Evolutionary conservation across 805 yeast species (phyloP), one percentile per base, ranked within the genome.

Genomic region (Metschnikowia rubicola): DNA sequence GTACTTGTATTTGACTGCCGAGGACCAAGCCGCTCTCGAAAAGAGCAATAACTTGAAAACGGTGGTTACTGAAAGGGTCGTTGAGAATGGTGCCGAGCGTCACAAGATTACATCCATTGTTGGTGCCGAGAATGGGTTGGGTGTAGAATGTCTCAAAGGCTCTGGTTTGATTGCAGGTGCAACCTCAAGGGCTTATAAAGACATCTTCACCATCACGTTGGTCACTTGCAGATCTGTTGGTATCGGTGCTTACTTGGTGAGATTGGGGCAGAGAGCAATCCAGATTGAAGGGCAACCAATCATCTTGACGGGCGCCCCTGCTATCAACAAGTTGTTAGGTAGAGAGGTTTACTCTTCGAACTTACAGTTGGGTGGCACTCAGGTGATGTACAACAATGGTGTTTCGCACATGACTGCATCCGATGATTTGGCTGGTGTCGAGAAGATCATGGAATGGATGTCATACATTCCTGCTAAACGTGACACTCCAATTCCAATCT

Each of bases 171-270:
- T 94, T 73, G 99, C 99, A 19, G 99, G 99, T 71, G 96, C 96
- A 29, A 94, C 99, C 39, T 88, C 97, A 10, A 84, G 89, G 67
- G 99, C 99, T 17, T 94, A 94, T 81, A 87, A 88, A 67, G 99
- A 94, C 65, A 94, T 94, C 53, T 94, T 94, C 77, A 94, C 99
- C 17, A 82, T 91, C 50, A 92, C 99, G n/a, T 78, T 94, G 67
- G 99, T 94, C 46, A 94, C 99, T n/a, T 91, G 98, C 75, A 85
- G 99, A 79, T 91, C 98, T 43, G 99, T 94, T 62, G 99, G 99
- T 84, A 94, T 94, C 68, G 99, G 99, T 77, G 99, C 99, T 39
- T 94, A 94, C 66, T 78, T 94, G 66, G 99, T 94, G 36, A 86
- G 99, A 72, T 79, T 94, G 57, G 99, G 99, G 63, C 98, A 94